These are phyloP conservation scores for Verbascum thapsus DNA, from an alignment of 257 asterid genomes.

Conservation along the genomic window DNA sequence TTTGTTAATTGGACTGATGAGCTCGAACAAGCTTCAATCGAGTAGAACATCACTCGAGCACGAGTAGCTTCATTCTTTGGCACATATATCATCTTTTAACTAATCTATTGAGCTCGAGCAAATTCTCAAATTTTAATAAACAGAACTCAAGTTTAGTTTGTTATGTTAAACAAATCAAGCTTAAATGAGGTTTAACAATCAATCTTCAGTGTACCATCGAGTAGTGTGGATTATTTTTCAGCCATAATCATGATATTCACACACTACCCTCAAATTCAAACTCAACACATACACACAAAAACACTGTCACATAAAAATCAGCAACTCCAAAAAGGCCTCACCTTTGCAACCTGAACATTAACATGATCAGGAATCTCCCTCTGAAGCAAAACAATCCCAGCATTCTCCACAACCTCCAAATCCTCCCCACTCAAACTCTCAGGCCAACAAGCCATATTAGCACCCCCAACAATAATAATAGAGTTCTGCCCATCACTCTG, in stretches of 20 bases:
- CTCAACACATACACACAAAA: neutral
- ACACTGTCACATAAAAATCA: neutral
- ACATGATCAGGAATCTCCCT: constrained; percentile 95
- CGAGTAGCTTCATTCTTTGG: too few species aligned
- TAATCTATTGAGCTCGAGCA: too few species aligned
- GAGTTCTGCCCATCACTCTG: constrained; percentile 87
- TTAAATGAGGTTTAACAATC: neutral
- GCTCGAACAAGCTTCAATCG: too few species aligned
- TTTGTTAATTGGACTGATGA: too few species aligned
- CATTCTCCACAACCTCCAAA: constrained; percentile 62
- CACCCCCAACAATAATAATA: constrained; percentile 87
- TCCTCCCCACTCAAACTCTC: constrained; percentile 52
- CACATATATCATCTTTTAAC: too few species aligned
- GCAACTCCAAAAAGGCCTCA: constrained; percentile 37
- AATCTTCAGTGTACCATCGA: too few species aligned
- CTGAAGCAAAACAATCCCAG: constrained; percentile 94
- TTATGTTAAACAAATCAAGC: neutral
- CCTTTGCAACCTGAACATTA: constrained; percentile 91
- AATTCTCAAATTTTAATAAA: too few species aligned
- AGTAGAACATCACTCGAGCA: too few species aligned
- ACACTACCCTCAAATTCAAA: constrained; percentile 3
- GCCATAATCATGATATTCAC: neutral
- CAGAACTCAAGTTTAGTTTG: too few species aligned
- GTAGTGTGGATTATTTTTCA: too few species aligned
- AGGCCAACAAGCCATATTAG: constrained; percentile 90